phyloP scores from a whole-genome alignment of 2,329 filamentous ascomycete species.

The Periconia macrospinosa region DNA sequence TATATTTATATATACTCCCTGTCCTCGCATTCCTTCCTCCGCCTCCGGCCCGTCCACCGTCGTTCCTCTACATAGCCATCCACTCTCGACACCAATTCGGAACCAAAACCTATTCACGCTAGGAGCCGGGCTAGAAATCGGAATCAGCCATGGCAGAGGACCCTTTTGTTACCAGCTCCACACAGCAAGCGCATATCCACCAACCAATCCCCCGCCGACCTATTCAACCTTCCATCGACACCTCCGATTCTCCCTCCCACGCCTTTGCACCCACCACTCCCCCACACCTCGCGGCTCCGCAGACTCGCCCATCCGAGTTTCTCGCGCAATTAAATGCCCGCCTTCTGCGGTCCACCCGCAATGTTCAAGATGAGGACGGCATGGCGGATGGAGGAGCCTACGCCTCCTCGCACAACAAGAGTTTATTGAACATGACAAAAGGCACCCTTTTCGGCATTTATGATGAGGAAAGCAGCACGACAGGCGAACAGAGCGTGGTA shows the following conservation, averaged over 20 bases:
- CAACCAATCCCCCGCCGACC: conserved; percentile 43
- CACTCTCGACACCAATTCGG: background rate
- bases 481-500: conserved; percentile 52
- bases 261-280: conserved; percentile 20
- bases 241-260: conserved; percentile 30
- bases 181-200: conserved; percentile 35
- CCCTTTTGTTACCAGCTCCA: conserved; percentile 22
- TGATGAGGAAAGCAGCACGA: conserved; percentile 44
- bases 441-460: conserved; percentile 94
- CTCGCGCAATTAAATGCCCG: conserved; percentile 42
- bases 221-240: conserved; percentile 24
- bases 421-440: conserved; percentile 81
- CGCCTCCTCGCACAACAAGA: conserved; percentile 65
- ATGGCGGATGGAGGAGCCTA: conserved; percentile 18
- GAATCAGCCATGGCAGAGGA: conserved; percentile 31
- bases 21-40: background rate
- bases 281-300: conserved; percentile 20
- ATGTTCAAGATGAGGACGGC: conserved; percentile 23
- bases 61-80: background rate
- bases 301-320: conserved; percentile 33
- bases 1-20: background rate
- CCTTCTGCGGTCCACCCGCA: conserved; percentile 34
- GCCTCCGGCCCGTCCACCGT: no score
- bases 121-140: background rate
- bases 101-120: background rate